Base-by-base conservation (phyloP, 805 yeast species). In the Saccharomyces cerevisiae region DNA sequence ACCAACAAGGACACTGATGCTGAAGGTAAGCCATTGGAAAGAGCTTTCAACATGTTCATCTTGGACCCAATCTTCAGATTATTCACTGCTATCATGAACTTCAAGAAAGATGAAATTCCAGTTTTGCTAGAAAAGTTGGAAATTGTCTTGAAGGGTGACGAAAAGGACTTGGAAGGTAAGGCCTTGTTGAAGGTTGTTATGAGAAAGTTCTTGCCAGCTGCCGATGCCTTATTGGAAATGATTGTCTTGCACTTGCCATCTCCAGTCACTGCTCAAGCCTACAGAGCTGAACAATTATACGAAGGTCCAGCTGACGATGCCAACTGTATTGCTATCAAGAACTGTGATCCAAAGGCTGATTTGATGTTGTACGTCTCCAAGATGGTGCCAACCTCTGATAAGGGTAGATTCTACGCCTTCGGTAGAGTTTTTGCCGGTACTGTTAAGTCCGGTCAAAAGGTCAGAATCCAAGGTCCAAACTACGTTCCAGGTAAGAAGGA, bases 381-480 rank as follows among this genome's bases (percentile, higher is more conserved):
- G 96, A 92, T 92, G 99, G 98, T 92, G 69, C 99, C 99, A 79
- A 92, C 99, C 76, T 92, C 98, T 70, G 99, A 92, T 80, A 94
- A 92, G 84, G 99, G 99, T 85, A 90, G 99, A 83, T 92, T 92
- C 96, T 92, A 90, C 87, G 99, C 99, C 74, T 94, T 92, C 82
- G 99, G 99, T 80, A 94, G 99, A 85, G 98, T 92, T 76, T 92
- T 92, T 83, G 88, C 98, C 70, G 99, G 99, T 90, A 92, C 98
- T 73, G 97, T 94, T 73, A 88, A 80, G 77, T 89, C 97, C 71
- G 99, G 99, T 80, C 89, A 86, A 85, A 92, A 92, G 89, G 96
- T 92, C 74, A 89, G 99, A 83, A 92, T 92, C 74, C 99, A 92
- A 84, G 99, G 99, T 81, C 98, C 98, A 77, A 92, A 92, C 96